Conservation (phyloP, 2,329 filamentous ascomycete genomes). For the Trichoderma oligosporum region DNA sequence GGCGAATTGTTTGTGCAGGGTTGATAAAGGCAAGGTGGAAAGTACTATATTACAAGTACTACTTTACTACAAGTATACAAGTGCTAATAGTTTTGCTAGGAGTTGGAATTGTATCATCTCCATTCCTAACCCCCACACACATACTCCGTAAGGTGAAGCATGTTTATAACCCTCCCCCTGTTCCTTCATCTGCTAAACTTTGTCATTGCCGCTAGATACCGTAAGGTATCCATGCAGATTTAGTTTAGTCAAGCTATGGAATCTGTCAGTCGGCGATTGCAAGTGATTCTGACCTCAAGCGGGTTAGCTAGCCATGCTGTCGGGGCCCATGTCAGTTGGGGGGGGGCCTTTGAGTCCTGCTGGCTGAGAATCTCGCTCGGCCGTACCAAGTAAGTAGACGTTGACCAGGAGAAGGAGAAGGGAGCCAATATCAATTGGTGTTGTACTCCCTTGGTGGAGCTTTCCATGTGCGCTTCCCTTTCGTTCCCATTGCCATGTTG, state of each 20-base stretch:
- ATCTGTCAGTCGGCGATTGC: slow-evolving; percentile 18
- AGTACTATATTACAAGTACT: too few relatives aligned
- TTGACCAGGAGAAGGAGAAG: slow-evolving; percentile 10
- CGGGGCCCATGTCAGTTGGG: slow-evolving; percentile 15
- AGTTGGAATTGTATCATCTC: too few relatives aligned
- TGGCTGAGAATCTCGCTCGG: slow-evolving; percentile 19
- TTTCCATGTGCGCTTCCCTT: slow-evolving; percentile 16
- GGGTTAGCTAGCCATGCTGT: slow-evolving; percentile 13
- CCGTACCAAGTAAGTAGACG: too few relatives aligned
- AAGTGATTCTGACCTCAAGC: slow-evolving; percentile 6
- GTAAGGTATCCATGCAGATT: slow-evolving; percentile 20
- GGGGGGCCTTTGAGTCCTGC: slow-evolving; percentile 1
- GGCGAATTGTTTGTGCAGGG: background rate
- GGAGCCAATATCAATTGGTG: slow-evolving; percentile 1
- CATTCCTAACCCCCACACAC: slow-evolving; percentile 11
- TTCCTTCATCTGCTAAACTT: slow-evolving; percentile 12
- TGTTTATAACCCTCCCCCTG: slow-evolving; percentile 8
- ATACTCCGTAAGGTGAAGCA: slow-evolving; percentile 15
- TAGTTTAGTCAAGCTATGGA: slow-evolving; percentile 15
- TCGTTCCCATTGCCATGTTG: slow-evolving; percentile 17
- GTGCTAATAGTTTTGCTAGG: background rate
- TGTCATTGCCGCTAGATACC: slow-evolving; percentile 18
- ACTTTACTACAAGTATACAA: too few relatives aligned
- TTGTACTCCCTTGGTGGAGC: slow-evolving; percentile 17
- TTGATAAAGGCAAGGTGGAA: too few relatives aligned